Evolutionary conservation across 2,329 filamentous ascomycete genomes (phyloP).

Genomic region (Colletotrichum acutatum): DNA sequence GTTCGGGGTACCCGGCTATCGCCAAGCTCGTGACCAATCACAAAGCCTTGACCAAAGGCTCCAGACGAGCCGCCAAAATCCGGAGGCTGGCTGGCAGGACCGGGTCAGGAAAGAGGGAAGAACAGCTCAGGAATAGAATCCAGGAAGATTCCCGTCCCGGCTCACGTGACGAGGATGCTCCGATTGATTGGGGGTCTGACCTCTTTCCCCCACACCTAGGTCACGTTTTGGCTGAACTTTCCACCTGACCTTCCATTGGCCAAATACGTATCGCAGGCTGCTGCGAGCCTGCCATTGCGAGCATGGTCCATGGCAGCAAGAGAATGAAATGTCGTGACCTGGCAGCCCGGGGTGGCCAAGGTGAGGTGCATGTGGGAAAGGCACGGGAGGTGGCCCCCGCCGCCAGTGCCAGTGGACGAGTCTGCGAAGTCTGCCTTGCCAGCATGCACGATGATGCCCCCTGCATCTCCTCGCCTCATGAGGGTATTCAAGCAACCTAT

Average conservation of each 20-base stretch:
- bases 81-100: neutral
- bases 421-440: constrained; percentile 4
- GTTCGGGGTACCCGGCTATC: neutral
- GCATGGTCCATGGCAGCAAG: no score
- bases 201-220: neutral
- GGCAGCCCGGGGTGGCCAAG: neutral
- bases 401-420: no score
- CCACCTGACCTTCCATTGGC: neutral
- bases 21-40: neutral
- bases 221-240: neutral
- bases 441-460: constrained; percentile 1
- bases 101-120: neutral
- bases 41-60: neutral
- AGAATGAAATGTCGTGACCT: neutral
- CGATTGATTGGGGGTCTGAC: neutral
- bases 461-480: neutral
- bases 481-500: neutral
- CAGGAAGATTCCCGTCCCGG: neutral
- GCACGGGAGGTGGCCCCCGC: neutral
- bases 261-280: neutral
- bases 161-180: neutral
- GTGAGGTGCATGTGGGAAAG: neutral
- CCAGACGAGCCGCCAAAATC: neutral
- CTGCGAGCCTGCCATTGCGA: neutral
- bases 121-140: neutral